phyloP scores from a whole-genome alignment of 257 asterid genomes.

The Scutellaria galericulata region DNA sequence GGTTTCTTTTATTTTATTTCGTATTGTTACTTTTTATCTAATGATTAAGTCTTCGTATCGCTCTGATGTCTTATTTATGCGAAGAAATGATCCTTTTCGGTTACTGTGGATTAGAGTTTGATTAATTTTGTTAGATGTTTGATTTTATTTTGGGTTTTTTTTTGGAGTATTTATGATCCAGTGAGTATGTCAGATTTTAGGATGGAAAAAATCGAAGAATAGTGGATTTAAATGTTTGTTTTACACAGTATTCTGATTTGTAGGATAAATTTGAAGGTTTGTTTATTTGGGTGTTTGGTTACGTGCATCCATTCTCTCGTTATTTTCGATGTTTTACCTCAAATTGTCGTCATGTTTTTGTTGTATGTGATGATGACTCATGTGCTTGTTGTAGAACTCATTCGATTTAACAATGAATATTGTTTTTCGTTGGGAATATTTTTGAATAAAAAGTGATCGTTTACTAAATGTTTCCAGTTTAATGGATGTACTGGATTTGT shows the following conservation, averaged over 20 bases:
- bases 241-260: not conserved
- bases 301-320: not conserved
- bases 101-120: conserved; percentile 10
- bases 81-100: not conserved
- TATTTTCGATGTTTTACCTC: conserved; percentile 1
- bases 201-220: not conserved
- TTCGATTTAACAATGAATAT: not conserved
- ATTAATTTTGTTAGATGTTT: conserved; percentile 7
- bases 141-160: not conserved
- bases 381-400: not conserved
- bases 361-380: not conserved
- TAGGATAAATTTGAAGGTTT: not conserved
- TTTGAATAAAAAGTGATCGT: not conserved
- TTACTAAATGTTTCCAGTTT: not conserved
- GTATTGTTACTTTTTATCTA: not conserved
- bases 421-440: not conserved
- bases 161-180: conserved; percentile 20
- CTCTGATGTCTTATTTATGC: not conserved
- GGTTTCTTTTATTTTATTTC: not conserved
- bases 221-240: not conserved
- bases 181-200: conserved; percentile 8
- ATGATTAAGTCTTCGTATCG: not conserved
- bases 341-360: not conserved
- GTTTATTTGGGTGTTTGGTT: not conserved
- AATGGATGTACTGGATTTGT: not conserved